Evolutionary conservation across 1,284 basidiomycete genomes (phyloP).

Genomic region (Malassezia obtusa): DNA sequence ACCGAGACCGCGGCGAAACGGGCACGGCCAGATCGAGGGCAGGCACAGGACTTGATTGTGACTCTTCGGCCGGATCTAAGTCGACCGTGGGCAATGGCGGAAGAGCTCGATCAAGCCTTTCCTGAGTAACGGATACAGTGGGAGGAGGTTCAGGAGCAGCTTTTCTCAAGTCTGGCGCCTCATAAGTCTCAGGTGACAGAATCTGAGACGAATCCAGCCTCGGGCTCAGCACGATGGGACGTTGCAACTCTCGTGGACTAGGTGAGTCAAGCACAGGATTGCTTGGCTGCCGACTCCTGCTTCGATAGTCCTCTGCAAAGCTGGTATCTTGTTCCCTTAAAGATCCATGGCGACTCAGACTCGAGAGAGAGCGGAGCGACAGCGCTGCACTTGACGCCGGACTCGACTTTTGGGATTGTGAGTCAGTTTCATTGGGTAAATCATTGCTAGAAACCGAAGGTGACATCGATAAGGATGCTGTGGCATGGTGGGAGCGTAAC

Average conservation of each 20-base stretch:
- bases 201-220: background rate
- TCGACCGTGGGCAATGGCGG: background rate
- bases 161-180: too few relatives aligned
- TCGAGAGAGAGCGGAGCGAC: slow-evolving; percentile 13
- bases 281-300: background rate
- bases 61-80: background rate
- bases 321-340: background rate
- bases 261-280: background rate
- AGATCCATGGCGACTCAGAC: background rate
- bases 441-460: background rate
- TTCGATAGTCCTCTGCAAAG: background rate
- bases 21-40: background rate
- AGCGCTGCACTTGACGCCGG: slow-evolving; percentile 11
- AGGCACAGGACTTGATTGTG: background rate
- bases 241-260: background rate
- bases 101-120: background rate
- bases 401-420: slow-evolving; percentile 1
- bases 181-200: background rate
- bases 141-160: too few relatives aligned
- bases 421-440: background rate
- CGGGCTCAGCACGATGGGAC: background rate
- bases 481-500: background rate
- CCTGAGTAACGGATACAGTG: too few relatives aligned
- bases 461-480: slow-evolving; percentile 7
- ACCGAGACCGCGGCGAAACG: background rate